phyloP scores from a whole-genome alignment of 495 filamentous ascomycete species.

The Annulohypoxylon nitens region DNA sequence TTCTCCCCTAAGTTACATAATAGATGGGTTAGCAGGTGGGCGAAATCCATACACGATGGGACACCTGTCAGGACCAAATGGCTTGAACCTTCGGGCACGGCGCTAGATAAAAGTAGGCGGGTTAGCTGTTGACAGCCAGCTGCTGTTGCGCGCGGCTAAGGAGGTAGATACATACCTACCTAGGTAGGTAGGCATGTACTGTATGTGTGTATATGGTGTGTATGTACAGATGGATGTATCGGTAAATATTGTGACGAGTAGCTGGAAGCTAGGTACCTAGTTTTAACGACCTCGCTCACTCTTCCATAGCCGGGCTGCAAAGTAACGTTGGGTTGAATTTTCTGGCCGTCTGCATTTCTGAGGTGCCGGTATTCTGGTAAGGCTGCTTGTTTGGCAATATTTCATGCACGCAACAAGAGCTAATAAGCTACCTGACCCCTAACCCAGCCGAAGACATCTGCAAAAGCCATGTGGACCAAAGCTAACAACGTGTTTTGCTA shows the following conservation, averaged over 20 bases:
- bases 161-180: background rate
- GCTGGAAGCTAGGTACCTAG: background rate
- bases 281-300: constrained; percentile 14
- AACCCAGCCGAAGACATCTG: constrained; percentile 44
- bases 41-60: constrained; percentile 21
- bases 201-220: background rate
- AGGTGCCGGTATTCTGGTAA: constrained; percentile 44
- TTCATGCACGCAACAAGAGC: constrained; percentile 47
- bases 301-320: constrained; percentile 33
- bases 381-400: constrained; percentile 39
- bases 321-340: constrained; percentile 42
- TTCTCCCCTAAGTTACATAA: constrained; percentile 29
- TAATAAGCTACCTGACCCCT: constrained; percentile 45
- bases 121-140: constrained; percentile 1
- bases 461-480: constrained; percentile 44
- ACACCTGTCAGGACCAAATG: constrained; percentile 21
- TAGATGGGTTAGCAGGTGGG: constrained; percentile 15
- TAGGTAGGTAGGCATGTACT: background rate
- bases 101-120: constrained; percentile 24
- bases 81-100: constrained; percentile 13
- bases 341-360: constrained; percentile 37
- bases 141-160: constrained; percentile 12
- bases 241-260: constrained; percentile 9
- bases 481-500: constrained; percentile 28
- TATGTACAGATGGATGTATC: constrained; percentile 3